Conservation (phyloP, 495 filamentous ascomycete species). For the Penicillium goetzii region DNA sequence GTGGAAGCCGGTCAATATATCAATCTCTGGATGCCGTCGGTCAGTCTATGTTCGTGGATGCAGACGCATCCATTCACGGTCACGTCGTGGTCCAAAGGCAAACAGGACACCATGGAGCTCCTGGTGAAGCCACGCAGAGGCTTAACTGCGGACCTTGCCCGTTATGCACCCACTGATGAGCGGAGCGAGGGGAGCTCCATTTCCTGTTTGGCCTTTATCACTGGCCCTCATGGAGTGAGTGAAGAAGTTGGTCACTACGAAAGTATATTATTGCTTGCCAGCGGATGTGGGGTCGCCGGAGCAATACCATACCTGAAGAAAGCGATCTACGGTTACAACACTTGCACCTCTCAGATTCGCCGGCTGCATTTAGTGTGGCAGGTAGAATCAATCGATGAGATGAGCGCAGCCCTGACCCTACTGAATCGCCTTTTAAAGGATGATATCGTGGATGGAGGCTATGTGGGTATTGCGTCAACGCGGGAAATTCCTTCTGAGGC, state of each 20-base stretch:
- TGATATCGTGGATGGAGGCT: too few relatives aligned
- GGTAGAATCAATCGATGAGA: too few relatives aligned
- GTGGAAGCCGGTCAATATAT: constrained; percentile 45
- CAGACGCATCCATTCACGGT: constrained; percentile 48
- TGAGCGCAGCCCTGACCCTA: too few relatives aligned
- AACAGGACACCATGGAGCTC: constrained; percentile 34
- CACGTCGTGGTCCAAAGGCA: constrained; percentile 35
- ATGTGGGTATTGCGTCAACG: too few relatives aligned
- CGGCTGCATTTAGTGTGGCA: constrained; percentile 38
- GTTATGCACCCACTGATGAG: constrained; percentile 2
- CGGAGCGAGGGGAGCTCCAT: constrained; percentile 9
- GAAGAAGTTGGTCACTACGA: constrained; percentile 31
- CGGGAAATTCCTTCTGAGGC: too few relatives aligned
- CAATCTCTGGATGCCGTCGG: constrained; percentile 41
- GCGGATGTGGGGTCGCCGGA: constrained; percentile 29
- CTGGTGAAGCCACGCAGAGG: constrained; percentile 27
- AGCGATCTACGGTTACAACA: constrained; percentile 37
- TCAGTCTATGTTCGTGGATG: constrained; percentile 37
- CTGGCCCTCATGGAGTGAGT: constrained; percentile 33
- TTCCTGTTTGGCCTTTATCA: constrained; percentile 31
- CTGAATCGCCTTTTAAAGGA: too few relatives aligned
- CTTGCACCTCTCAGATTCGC: constrained; percentile 23
- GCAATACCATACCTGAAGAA: constrained; percentile 39
- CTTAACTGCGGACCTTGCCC: constrained; percentile 18
- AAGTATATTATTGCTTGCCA: constrained; percentile 36